Evolutionary conservation across 2,329 filamentous ascomycete genomes (phyloP), one percentile per base, ranked within the genome.

Genomic region (Aspergillus fumigatus): DNA sequence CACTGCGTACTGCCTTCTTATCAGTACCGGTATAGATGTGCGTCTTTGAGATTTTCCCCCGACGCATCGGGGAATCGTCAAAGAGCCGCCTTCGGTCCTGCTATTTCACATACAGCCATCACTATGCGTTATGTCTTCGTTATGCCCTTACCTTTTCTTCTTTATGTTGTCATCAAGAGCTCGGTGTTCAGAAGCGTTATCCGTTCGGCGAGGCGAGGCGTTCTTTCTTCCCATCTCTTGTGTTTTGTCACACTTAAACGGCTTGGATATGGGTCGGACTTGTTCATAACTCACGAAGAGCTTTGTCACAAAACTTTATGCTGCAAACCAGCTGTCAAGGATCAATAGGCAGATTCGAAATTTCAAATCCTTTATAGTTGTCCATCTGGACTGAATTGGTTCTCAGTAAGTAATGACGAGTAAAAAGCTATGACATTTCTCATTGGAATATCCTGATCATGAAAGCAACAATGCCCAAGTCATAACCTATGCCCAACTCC

Each of bases 101-200:
- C 40, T 25, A 38, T 48, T 32, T 14, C 48, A 40, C 43, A 38
- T 41, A 50, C 38, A 52, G 23, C 29, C 35, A 49, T n/a, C 35
- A 14, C 21, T 11, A 38, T 49, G 23, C 23, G 45, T 41, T 50
- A 52, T 53, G 29, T 45, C 41, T 41, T 41, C n/a, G 43, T 48
- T 40, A 53, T 35, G 32, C 14, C 29, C 23, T 17, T 21, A 8
- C n/a, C 29, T 52, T 53, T 26, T 59, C 23, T 53, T 48, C 50
- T 56, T 55, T 48, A 50, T 54, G 45, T 26, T 53, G 41, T 29
- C 49, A 29, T 60, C 50, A 59, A 61, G 61, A 64, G 50, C 62
- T 59, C 54, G 62, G 67, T 68, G 67, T 71, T 68, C 59, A 65
- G 65, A 67, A 69, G 67, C 67, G 67, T 65, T 60, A 55, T 51